Percentiles rank a stretch among this genome's conserved stretches.
These are phyloP conservation scores for Colletotrichum truncatum DNA, from an alignment of 2,329 filamentous ascomycete genomes.

Conservation along the genomic window DNA sequence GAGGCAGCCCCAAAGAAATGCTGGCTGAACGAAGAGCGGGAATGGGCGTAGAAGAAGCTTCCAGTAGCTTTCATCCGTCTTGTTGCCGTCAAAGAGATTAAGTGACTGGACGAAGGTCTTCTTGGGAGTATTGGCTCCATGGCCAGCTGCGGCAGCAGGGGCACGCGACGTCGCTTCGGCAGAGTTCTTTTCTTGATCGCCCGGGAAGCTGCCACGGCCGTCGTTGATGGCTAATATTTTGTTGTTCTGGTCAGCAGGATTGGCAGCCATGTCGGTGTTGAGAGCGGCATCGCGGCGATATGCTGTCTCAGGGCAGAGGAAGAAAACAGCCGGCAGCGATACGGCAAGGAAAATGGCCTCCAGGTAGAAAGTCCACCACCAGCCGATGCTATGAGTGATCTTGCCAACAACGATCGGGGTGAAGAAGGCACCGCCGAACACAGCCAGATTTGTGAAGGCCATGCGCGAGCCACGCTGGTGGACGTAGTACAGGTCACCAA, in stretches of 20 bases:
- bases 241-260: conserved; percentile 36
- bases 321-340: conserved; percentile 75
- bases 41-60: conserved; percentile 77
- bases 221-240: not conserved
- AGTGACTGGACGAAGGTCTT: conserved; percentile 71
- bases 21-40: conserved; percentile 84
- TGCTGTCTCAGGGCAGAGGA: conserved; percentile 84
- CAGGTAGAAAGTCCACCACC: conserved; percentile 89
- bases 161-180: not conserved
- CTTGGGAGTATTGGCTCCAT: conserved; percentile 46
- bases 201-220: not conserved
- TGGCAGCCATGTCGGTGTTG: conserved; percentile 73
- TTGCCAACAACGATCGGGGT: conserved; percentile 93
- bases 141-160: not conserved
- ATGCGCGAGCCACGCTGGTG: conserved; percentile 86
- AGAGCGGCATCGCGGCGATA: conserved; percentile 73
- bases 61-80: conserved; percentile 79
- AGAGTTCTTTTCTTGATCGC: conserved; percentile 2
- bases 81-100: conserved; percentile 80
- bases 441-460: conserved; percentile 74
- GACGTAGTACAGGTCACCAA: conserved; percentile 91
- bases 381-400: conserved; percentile 80
- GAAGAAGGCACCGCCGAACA: conserved; percentile 67
- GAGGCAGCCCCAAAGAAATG: conserved; percentile 81
- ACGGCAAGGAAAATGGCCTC: conserved; percentile 83